Evolutionary conservation across 352 stramenopile species (phyloP).

Genomic region (Pythium dissotocum): DNA sequence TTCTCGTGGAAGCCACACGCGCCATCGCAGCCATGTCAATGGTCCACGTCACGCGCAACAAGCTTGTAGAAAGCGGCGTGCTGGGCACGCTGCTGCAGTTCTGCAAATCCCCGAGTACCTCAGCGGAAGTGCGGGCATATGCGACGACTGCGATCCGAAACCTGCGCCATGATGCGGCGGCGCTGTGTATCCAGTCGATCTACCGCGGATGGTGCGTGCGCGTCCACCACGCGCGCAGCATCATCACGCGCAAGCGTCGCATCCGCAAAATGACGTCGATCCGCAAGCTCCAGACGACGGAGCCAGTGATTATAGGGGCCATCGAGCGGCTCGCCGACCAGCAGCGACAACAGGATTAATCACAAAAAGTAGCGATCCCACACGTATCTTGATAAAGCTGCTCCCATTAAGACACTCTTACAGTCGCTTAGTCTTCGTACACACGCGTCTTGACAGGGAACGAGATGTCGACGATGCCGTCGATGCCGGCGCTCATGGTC

Average conservation of each 20-base stretch:
- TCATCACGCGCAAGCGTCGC: slow-evolving; percentile 31
- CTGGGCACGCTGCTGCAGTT: slow-evolving; percentile 59
- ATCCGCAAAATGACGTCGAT: slow-evolving; percentile 36
- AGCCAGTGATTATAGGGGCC: slow-evolving; percentile 25
- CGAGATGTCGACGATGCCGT: slow-evolving; percentile 61
- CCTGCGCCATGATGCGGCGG: slow-evolving; percentile 69
- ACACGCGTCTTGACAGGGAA: slow-evolving; percentile 65
- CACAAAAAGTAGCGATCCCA: neutral
- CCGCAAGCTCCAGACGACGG: slow-evolving; percentile 27
- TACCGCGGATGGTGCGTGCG: slow-evolving; percentile 67
- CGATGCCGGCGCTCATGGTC: slow-evolving; percentile 76
- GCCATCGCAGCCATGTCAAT: slow-evolving; percentile 64
- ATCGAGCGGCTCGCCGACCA: slow-evolving; percentile 33
- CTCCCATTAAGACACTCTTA: neutral
- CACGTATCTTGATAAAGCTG: neutral
- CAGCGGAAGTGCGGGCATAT: slow-evolving; percentile 38
- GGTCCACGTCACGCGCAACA: slow-evolving; percentile 54
- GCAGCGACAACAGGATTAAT: neutral
- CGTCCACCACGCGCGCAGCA: slow-evolving; percentile 31
- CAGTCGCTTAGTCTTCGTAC: slow-evolving; percentile 42
- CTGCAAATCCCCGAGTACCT: slow-evolving; percentile 44
- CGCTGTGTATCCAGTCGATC: slow-evolving; percentile 71
- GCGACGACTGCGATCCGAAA: slow-evolving; percentile 56
- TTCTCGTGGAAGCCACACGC: slow-evolving; percentile 57
- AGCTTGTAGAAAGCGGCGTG: slow-evolving; percentile 62